Base-by-base conservation (phyloP, 2,329 filamentous ascomycete species). In the Acephala macrosclerotiorum region DNA sequence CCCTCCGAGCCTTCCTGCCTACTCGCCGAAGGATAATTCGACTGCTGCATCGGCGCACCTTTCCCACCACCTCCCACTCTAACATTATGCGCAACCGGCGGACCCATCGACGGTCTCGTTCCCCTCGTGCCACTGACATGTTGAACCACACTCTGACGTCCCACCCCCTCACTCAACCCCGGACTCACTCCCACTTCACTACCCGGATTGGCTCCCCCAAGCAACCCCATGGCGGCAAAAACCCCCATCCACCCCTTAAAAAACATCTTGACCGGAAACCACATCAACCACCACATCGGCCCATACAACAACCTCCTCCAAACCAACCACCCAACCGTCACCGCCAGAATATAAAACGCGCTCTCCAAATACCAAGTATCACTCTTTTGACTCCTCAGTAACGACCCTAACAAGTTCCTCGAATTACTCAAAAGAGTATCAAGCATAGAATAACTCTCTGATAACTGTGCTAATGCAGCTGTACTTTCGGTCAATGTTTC, bases 301-400 rank as follows among this genome's bases (percentile, higher is more conserved):
- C 96, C 95, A 80, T 96, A 99, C 8, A 99, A 76, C 47, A 95
- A 83, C 53, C 96, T 84, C 33, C 96, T 84, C 75, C 96, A 97
- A 7, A 97, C 76, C 8, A 99, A 84, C 96, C 96, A 99, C 35
- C 82, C 84, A 49, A 94, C 88, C 0, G 94, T 97, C 6, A 81
- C 86, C 25, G 91, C 75, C 18, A 98, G 85, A 72, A 97, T 84
- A 76, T 94, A 96, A 71, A 98, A 89, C 1, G 94, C 89, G 42
- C 92, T 96, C 79, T 96, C 91, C 38, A 99, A 86, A 77, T 99
- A 99, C 96, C 96, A 99, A 2, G 94, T 97, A 77, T 99, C 96
- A 70, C 91, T 96, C 84, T 99, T 99, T 76, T 96, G 93, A 69
- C 92, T 96, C 67, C 88, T 88, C 56, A 98, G 81, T 55, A 99